These are phyloP conservation scores for Fomitopsis betulina DNA, from an alignment of 1,284 basidiomycete genomes.

Conservation along the genomic window DNA sequence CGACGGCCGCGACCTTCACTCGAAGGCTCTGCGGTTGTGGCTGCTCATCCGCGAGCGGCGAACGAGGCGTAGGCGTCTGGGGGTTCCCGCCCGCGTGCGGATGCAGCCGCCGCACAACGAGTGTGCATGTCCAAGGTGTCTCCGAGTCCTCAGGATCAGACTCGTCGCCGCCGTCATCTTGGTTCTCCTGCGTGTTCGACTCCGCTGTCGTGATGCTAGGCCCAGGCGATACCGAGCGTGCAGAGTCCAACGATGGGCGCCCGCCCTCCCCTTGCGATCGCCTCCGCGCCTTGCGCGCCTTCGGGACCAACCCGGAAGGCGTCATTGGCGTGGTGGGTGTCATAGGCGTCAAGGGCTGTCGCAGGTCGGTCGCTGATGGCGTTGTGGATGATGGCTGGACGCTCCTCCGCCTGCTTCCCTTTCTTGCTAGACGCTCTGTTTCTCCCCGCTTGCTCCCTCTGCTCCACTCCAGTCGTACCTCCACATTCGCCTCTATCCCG, in stretches of 20 bases:
- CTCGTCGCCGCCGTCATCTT: constrained; percentile 16
- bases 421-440: constrained; percentile 5
- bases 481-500: constrained; percentile 36
- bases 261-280: constrained; percentile 4
- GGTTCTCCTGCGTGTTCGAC: constrained; percentile 11
- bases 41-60: constrained; percentile 6
- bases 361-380: constrained; percentile 24
- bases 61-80: constrained; percentile 7
- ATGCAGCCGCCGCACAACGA: constrained; percentile 42
- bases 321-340: constrained; percentile 1
- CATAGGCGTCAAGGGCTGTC: constrained; percentile 11
- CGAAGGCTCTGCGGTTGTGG: constrained; percentile 15
- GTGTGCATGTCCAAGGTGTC: constrained; percentile 88
- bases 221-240: constrained; percentile 18
- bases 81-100: background rate
- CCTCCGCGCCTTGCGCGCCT: constrained; percentile 11
- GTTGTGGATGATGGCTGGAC: constrained; percentile 18
- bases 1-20: constrained; percentile 74
- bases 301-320: background rate
- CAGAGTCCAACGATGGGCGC: constrained; percentile 19
- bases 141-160: constrained; percentile 89
- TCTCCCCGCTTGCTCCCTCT: constrained; percentile 35
- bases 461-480: constrained; percentile 75
- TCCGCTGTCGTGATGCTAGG: constrained; percentile 15
- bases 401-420: constrained; percentile 7